Conservation (phyloP, 768 basidiomycete genomes). For the Clitopilus hobsonii region DNA sequence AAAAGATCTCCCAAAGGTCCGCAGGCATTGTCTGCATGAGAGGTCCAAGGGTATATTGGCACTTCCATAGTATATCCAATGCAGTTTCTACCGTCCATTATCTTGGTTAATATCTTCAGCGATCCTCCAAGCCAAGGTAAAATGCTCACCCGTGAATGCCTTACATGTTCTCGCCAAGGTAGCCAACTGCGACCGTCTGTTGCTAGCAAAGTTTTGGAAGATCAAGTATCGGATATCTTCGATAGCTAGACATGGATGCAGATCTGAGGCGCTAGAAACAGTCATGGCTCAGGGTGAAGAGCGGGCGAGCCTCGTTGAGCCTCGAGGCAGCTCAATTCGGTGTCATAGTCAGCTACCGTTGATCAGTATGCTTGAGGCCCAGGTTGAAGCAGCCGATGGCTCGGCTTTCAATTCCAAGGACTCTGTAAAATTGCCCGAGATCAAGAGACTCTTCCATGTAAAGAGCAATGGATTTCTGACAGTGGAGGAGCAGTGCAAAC, state of each 20-base stretch:
- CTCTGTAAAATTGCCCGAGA: too few relatives aligned
- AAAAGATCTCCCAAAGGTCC: background rate
- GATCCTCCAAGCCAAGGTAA: too few relatives aligned
- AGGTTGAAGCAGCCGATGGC: too few relatives aligned
- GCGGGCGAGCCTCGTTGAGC: background rate
- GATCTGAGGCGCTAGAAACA: background rate
- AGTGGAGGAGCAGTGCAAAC: background rate
- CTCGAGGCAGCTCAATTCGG: background rate
- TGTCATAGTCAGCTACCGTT: too few relatives aligned
- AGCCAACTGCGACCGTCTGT: background rate
- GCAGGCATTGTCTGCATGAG: slow-evolving; percentile 2
- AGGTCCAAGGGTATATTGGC: background rate
- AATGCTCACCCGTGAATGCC: background rate
- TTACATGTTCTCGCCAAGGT: background rate
- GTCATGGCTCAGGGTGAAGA: background rate
- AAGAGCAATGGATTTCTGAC: too few relatives aligned
- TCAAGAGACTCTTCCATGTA: too few relatives aligned
- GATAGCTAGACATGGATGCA: background rate
- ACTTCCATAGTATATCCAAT: background rate
- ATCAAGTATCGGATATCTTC: background rate
- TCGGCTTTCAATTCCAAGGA: too few relatives aligned
- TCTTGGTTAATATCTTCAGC: too few relatives aligned
- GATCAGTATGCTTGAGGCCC: too few relatives aligned
- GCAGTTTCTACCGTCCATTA: background rate
- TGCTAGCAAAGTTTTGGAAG: background rate